A percentile compares a stretch with the other conserved stretches of the same genome.
Conservation (phyloP, 2,329 filamentous ascomycete species). For the Phoma sp. region DNA sequence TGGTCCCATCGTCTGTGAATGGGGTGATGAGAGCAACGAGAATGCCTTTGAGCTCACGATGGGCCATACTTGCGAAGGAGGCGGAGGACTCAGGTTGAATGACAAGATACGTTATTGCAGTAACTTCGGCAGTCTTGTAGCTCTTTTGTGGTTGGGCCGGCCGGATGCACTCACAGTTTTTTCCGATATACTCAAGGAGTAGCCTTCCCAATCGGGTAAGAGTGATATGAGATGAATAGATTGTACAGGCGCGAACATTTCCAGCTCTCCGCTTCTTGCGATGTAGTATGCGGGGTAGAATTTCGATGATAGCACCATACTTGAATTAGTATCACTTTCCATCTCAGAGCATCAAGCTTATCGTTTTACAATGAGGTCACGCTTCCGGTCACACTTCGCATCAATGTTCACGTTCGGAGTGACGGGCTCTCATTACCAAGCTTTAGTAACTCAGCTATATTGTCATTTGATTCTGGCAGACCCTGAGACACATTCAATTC, state of each 20-base stretch:
- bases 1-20: constrained; percentile 52
- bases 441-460: too few species aligned
- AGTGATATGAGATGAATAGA: not conserved
- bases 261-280: not conserved
- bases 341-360: constrained; percentile 3
- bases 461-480: too few species aligned
- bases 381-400: not conserved
- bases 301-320: not conserved
- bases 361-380: not conserved
- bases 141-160: constrained; percentile 5
- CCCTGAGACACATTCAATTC: too few species aligned
- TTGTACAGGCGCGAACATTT: not conserved
- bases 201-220: constrained; percentile 13
- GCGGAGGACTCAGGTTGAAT: not conserved
- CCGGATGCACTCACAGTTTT: too few species aligned
- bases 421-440: too few species aligned
- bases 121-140: not conserved
- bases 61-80: constrained; percentile 12
- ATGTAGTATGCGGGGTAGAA: not conserved
- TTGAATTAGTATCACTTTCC: constrained; percentile 6
- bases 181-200: not conserved
- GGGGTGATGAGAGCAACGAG: constrained; percentile 59
- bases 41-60: constrained; percentile 47
- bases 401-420: not conserved
- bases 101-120: too few species aligned